Base-by-base conservation (phyloP, 2,329 filamentous ascomycete species). In the Gnomoniopsis sp. region DNA sequence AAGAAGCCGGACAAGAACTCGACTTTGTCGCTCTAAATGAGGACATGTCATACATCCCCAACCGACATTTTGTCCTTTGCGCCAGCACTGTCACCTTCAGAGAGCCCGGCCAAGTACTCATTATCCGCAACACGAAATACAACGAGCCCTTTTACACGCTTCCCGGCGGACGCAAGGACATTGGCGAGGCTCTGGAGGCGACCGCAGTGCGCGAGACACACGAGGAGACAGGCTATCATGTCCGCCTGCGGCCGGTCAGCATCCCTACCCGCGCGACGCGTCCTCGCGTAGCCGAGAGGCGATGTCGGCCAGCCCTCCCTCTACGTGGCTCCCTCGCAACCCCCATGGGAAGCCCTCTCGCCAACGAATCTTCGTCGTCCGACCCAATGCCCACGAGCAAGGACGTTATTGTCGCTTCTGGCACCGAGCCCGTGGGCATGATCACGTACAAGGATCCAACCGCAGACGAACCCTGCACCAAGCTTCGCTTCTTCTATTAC, bases 161-260 rank as follows among this genome's bases (percentile, higher is more conserved):
- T 7, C 78, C 78, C 51, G 80, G 80, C 65, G 78, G 78, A 49
- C 73, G 77, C 61, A 79, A 78, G 65, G 75, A 79, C 64, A 74
- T 81, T 47, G 72, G 71, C 56, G 78, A 81, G 62, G 70, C 70
- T 60, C 68, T 78, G 36, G 70, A 74, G 26, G 67, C 66, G 2
- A 70, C 77, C 0, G 78, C 78, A 14, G 61, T 80, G 15, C 75
- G 78, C 30, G 78, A 80, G 65, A 79, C 78, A 0, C 70, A 70
- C 47, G 78, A 81, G 61, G 78, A 81, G 65, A 79, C 77, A 7
- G 78, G 78, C 4, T 68, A 79, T n/a, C 65, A 58, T 6, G 74
- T 74, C 36, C 64, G 62, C 14, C 70, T 76, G 0, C 62, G 80
- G 34, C 66, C 69, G 11, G 70, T 80, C 58, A 70, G 67, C 46